Conservation (phyloP, 2,329 filamentous ascomycete species). For the Neofusicoccum ribis region DNA sequence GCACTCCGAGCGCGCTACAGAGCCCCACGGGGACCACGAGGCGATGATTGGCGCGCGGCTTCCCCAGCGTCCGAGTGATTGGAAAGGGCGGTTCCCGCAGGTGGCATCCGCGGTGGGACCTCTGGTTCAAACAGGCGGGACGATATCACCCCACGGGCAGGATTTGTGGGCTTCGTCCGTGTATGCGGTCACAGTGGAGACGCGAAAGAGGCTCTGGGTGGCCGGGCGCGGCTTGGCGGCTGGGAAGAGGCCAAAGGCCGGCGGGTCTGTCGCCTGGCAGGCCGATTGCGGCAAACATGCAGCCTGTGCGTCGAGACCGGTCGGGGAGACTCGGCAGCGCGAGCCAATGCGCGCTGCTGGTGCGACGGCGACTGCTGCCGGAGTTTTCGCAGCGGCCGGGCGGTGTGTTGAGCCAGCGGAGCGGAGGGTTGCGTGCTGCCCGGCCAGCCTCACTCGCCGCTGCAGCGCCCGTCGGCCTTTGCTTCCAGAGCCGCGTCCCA, state of each 20-base stretch:
- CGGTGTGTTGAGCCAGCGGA: background rate
- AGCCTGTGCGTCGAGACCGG: slow-evolving; percentile 5
- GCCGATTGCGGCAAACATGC: slow-evolving; percentile 8
- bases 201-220: background rate
- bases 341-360: background rate
- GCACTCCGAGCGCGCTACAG: background rate
- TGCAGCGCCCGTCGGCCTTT: background rate
- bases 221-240: background rate
- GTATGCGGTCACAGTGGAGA: slow-evolving; percentile 11
- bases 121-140: background rate
- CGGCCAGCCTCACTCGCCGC: too few relatives aligned
- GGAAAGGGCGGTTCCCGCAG: background rate
- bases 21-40: slow-evolving; percentile 13
- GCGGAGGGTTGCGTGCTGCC: too few relatives aligned
- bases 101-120: background rate
- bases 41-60: background rate
- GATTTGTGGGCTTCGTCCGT: slow-evolving; percentile 1
- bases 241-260: background rate
- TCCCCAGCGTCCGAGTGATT: too few relatives aligned
- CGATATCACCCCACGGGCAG: slow-evolving; percentile 5
- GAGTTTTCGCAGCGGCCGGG: background rate
- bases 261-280: background rate
- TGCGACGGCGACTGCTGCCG: background rate
- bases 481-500: too few relatives aligned
- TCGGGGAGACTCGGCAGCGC: background rate